A percentile compares a stretch with the other conserved stretches of the same genome.
Evolutionary conservation across 257 asterid species (phyloP).

Genomic region (Nicotiana tomentosiformis): DNA sequence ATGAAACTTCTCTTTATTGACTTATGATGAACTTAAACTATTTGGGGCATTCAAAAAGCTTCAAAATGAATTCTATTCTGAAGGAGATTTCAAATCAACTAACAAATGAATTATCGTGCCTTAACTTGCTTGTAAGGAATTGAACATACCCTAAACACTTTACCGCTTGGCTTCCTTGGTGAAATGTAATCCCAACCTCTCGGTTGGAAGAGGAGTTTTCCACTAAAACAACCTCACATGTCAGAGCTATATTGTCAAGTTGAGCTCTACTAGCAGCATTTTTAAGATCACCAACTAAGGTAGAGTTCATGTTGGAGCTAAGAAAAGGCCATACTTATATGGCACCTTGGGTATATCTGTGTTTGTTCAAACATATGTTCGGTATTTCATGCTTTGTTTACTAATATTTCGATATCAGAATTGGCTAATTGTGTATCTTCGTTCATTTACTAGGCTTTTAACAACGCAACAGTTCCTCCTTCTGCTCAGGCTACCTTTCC

Average conservation of each 20-base stretch:
- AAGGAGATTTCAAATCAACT: neutral
- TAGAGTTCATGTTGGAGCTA: too few relatives aligned
- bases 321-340: too few relatives aligned
- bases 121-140: neutral
- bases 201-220: too few relatives aligned
- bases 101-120: neutral
- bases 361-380: neutral
- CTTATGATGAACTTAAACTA: neutral
- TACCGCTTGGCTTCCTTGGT: too few relatives aligned
- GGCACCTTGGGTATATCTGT: too few relatives aligned
- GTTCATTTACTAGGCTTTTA: conserved; percentile 46
- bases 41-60: neutral
- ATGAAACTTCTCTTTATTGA: neutral
- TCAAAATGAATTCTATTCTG: neutral
- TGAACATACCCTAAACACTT: neutral
- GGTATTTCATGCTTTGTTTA: neutral
- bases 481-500: conserved; percentile 93
- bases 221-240: too few relatives aligned
- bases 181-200: too few relatives aligned
- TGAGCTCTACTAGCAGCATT: too few relatives aligned
- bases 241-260: too few relatives aligned
- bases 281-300: too few relatives aligned
- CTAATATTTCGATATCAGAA: neutral
- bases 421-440: conserved; percentile 5
- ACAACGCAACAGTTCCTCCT: conserved; percentile 86